phyloP scores from a whole-genome alignment of 169 alveolate species.

The Eimeria necatrix region DNA sequence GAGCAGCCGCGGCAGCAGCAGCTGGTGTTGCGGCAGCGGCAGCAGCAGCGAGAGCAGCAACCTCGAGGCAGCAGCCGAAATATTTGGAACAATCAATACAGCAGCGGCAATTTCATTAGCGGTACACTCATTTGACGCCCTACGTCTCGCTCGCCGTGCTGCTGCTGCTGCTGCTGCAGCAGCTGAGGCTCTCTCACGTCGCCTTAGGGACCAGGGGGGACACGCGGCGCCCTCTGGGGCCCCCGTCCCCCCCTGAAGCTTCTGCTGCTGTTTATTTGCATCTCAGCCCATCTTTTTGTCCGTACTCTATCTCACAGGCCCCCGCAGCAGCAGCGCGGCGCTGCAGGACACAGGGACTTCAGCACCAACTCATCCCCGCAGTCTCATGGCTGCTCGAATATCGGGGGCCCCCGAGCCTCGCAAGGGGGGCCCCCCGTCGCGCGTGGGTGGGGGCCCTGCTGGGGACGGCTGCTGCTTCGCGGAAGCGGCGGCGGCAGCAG shows the following conservation, averaged over 20 bases:
- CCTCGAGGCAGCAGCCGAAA: background rate
- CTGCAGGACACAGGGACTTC: background rate
- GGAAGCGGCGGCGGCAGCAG: background rate
- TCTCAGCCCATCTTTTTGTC: background rate
- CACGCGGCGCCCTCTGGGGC: background rate
- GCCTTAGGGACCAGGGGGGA: slow-evolving; percentile 31
- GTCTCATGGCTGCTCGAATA: slow-evolving; percentile 27
- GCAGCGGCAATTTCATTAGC: slow-evolving; percentile 14
- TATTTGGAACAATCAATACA: slow-evolving; percentile 8
- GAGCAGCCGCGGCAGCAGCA: slow-evolving; percentile 55
- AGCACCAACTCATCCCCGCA: background rate
- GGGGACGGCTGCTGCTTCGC: background rate
- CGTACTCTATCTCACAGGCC: background rate
- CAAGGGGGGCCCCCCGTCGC: background rate
- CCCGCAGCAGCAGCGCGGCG: slow-evolving; percentile 37
- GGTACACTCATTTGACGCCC: slow-evolving; percentile 29
- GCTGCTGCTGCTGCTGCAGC: slow-evolving; percentile 40
- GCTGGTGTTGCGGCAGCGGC: slow-evolving; percentile 46
- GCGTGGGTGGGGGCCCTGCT: background rate
- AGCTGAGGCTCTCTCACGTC: slow-evolving; percentile 45
- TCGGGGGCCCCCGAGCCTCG: slow-evolving; percentile 25
- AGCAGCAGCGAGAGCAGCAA: slow-evolving; percentile 50
- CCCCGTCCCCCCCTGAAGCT: background rate
- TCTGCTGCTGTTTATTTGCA: background rate
- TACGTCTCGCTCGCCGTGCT: background rate